phyloP scores from a whole-genome alignment of 2,329 filamentous ascomycete genomes.

The Colletotrichum tanaceti region DNA sequence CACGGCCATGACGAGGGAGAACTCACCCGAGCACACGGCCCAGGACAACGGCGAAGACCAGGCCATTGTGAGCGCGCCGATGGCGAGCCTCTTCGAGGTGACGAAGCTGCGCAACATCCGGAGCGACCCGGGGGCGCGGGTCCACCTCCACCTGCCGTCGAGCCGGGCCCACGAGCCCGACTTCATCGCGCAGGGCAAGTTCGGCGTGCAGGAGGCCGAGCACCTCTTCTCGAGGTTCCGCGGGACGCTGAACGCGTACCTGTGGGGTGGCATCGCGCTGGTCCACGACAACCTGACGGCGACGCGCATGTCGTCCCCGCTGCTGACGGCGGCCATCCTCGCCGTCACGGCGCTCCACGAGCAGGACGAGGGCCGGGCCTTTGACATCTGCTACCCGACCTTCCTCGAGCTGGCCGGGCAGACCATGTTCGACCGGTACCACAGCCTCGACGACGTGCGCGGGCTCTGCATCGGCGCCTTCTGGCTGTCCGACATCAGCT shows the following conservation, averaged over 20 bases:
- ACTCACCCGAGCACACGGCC: conserved; percentile 45
- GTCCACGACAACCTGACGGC: conserved; percentile 47
- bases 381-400: conserved; percentile 67
- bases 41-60: conserved; percentile 44
- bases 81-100: conserved; percentile 50
- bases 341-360: conserved; percentile 49
- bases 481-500: conserved; percentile 68
- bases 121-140: conserved; percentile 46
- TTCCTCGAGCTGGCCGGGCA: conserved; percentile 68
- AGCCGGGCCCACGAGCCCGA: conserved; percentile 43
- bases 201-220: conserved; percentile 46
- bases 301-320: conserved; percentile 46
- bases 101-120: conserved; percentile 50
- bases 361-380: conserved; percentile 55
- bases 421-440: conserved; percentile 65
- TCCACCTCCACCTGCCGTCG: conserved; percentile 29
- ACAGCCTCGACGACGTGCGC: conserved; percentile 68
- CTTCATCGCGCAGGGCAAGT: conserved; percentile 47
- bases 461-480: conserved; percentile 73
- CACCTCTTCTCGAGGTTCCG: conserved; percentile 46
- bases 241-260: conserved; percentile 48
- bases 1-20: conserved; percentile 50
- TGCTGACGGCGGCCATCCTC: conserved; percentile 49
- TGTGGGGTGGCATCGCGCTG: conserved; percentile 50
- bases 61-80: conserved; percentile 48